Evolutionary conservation across 2,329 filamentous ascomycete species (phyloP), one percentile per base, ranked within the genome.

Genomic region (Cytospora paraplurivora): DNA sequence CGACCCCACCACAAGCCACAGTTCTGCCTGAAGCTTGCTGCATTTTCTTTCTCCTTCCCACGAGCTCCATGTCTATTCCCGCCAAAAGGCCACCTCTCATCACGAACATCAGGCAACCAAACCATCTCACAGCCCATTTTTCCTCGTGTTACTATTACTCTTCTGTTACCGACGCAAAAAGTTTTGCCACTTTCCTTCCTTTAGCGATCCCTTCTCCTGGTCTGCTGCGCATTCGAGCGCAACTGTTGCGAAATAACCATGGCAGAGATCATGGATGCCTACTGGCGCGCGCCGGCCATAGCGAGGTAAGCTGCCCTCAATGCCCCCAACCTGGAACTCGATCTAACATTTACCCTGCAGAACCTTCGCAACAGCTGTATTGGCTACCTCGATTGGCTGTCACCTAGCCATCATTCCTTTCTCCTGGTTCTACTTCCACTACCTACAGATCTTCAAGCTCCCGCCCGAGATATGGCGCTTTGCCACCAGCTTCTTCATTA

Each of bases 311-410:
- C 65, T 56, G n/a, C 33, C 50, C 33, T n/a, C 34, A 33, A 32
- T 38, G 17, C 12, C 49, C 1, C 15, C 44, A 17, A 21, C 47
- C 17, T 33, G 33, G 33, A 6, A 7, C 13, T 49, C 33, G 21
- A 12, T 37, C 63, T 66, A 35, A 66, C 56, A 41, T 15, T 27
- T 10, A 6, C 35, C 32, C 33, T 34, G 50, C 76, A 92, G 90
- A 79, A 90, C 87, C 62, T 77, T 92, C 67, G 86, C 88, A 71
- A 85, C 86, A 62, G 80, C 83, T 57, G 83, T 88, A 59, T 82
- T 92, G 68, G 73, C 82, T 47, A 80, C 87, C 65, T 92, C 90
- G 35, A 76, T 87, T 51, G 76, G 84, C 44, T 82, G 86, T 62
- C 82, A 89, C 74, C 79, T 85, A 41, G 78, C 82, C 49, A 70